phyloP scores from a whole-genome alignment of 768 basidiomycete species.

The Amyloporia xantha region DNA sequence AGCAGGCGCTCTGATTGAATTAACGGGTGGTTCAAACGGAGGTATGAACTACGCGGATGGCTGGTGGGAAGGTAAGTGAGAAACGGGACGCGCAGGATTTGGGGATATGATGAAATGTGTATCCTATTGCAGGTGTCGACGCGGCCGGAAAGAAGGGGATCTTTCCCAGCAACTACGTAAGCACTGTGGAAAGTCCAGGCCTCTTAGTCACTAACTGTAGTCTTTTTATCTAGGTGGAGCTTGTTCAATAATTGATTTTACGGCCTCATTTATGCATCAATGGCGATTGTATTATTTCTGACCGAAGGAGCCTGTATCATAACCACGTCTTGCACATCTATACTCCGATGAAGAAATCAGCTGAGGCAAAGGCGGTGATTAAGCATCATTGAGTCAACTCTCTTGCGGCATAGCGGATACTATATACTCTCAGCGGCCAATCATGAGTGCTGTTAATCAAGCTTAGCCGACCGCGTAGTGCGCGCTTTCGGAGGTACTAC shows the following conservation, averaged over 20 bases:
- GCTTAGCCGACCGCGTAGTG: too few species aligned
- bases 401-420: too few species aligned
- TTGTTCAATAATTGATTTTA: not conserved
- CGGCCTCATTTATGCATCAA: too few species aligned
- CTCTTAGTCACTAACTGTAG: not conserved
- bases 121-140: conserved; percentile 46
- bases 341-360: too few species aligned
- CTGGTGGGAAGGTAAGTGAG: conserved; percentile 76
- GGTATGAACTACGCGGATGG: conserved; percentile 68
- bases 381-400: too few species aligned
- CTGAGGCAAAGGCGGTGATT: too few species aligned
- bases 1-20: conserved; percentile 56
- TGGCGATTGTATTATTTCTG: too few species aligned
- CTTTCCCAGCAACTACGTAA: conserved; percentile 85
- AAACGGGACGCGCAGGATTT: not conserved
- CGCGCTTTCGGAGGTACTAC: too few species aligned
- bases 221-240: not conserved
- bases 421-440: too few species aligned
- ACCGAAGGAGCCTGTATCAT: too few species aligned
- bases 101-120: conserved; percentile 11
- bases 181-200: conserved; percentile 18
- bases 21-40: conserved; percentile 54
- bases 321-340: too few species aligned
- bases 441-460: too few species aligned
- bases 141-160: conserved; percentile 62